phyloP scores from a whole-genome alignment of 805 yeast species.

The Maudiozyma bulderi region DNA sequence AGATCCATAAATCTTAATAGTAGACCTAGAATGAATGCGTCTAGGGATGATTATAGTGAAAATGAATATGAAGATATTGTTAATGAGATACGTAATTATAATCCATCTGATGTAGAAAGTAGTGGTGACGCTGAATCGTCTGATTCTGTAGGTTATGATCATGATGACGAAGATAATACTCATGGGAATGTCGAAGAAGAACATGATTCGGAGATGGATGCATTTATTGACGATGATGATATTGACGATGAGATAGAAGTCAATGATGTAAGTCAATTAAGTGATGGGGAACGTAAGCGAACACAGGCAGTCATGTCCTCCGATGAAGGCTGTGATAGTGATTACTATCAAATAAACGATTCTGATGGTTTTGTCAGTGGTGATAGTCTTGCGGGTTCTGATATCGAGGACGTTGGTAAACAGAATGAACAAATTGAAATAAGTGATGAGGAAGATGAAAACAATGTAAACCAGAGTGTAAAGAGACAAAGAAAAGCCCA shows the following conservation, averaged over 20 bases:
- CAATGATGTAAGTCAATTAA: not conserved
- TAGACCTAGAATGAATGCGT: not conserved
- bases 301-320: not conserved
- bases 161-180: constrained; percentile 9
- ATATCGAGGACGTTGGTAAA: constrained; percentile 6
- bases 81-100: constrained; percentile 4
- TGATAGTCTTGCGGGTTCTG: constrained; percentile 20
- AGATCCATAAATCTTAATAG: not conserved
- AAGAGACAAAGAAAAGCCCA: constrained; percentile 14
- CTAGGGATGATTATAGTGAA: constrained; percentile 20
- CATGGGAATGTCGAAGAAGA: constrained; percentile 6
- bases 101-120: constrained; percentile 7
- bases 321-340: constrained; percentile 15
- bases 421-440: constrained; percentile 17
- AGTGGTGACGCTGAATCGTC: constrained; percentile 2
- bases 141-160: not conserved
- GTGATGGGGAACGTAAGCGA: constrained; percentile 1
- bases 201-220: constrained; percentile 13
- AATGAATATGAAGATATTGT: constrained; percentile 14
- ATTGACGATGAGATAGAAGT: constrained; percentile 1
- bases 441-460: constrained; percentile 8
- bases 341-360: constrained; percentile 24
- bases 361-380: constrained; percentile 27
- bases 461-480: constrained; percentile 26
- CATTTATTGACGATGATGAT: constrained; percentile 14